Percentiles rank a stretch among this genome's conserved stretches.
Evolutionary conservation across 129 eudicot genomes (phyloP).

Genomic region (Pseudognaphalium luteoalbum): DNA sequence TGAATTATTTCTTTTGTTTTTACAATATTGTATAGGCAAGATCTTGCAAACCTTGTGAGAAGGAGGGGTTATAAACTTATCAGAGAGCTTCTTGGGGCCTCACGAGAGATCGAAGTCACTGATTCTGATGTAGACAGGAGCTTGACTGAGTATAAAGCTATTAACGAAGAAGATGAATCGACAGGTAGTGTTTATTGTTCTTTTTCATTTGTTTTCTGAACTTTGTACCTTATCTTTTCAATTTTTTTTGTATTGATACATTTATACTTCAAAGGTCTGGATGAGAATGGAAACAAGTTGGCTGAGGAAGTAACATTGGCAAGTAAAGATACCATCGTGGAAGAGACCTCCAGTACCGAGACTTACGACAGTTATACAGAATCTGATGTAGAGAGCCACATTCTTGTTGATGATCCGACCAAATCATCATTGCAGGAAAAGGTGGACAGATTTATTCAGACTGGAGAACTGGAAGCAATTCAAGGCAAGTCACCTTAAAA

Average conservation of each 20-base stretch:
- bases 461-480: constrained; percentile 62
- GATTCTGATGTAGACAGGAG: constrained; percentile 36
- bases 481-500: constrained; percentile 54
- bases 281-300: constrained; percentile 43
- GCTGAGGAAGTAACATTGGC: constrained; percentile 36
- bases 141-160: constrained; percentile 34
- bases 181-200: constrained; percentile 34
- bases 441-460: constrained; percentile 64
- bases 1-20: constrained; percentile 16
- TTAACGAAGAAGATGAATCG: constrained; percentile 34
- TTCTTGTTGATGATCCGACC: constrained; percentile 27
- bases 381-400: constrained; percentile 21
- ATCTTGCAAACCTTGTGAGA: constrained; percentile 87
- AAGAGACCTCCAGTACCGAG: constrained; percentile 19
- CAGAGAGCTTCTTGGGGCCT: constrained; percentile 62
- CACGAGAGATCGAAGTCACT: constrained; percentile 29
- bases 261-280: constrained; percentile 50
- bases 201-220: background rate
- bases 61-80: constrained; percentile 85
- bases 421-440: constrained; percentile 61
- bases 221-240: background rate
- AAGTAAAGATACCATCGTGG: constrained; percentile 28
- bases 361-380: constrained; percentile 20
- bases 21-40: constrained; percentile 57
- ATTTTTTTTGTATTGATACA: background rate